Evolutionary conservation across 2,329 filamentous ascomycete species (phyloP), one percentile per base, ranked within the genome.

Genomic region (Stachybotrys echinatus): DNA sequence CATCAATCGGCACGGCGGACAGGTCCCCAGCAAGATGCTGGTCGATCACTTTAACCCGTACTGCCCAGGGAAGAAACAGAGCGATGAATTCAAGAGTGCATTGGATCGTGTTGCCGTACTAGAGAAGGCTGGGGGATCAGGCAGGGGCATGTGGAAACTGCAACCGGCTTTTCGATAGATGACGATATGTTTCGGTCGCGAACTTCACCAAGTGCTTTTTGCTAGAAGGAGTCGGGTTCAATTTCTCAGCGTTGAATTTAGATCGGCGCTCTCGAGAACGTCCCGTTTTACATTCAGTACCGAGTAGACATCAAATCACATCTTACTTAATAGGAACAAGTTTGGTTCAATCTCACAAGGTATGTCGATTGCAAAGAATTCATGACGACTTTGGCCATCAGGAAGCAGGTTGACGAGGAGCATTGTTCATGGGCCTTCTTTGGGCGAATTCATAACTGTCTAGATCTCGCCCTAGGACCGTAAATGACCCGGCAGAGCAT

Each of bases 11-110:
- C 90, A 95, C 50, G 88, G 88, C 10, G 91, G 91, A 4, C 79
- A 81, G 31, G 89, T 88, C 6, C 84, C 89, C 5, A 92, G 88
- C 40, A 90, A 95, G 71, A 85, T 90, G 75, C 70, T 96, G 42
- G 87, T 96, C 21, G 88, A 95, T 61, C 90, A 96, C 61, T 97
- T 96, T 67, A 89, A 92, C 66, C 81, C 82, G 14, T 88, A 84
- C 60, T 95, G 90, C 63, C 67, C 68, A 1, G 65, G 64, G 2
- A 80, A 79, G 20, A 88, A 83, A 42, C 80, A 88, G 53, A 86
- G 85, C 47, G 80, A 83, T 18, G 87, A 91, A 65, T 97, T 97
- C 65, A 92, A 91, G 69, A 77, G 81, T 59, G 90, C 90, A 58
- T 71, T 97, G 49, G 84, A 88, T 58, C 76, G 76, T 53, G 87